These are phyloP conservation scores for Fusarium incarnatum DNA, from an alignment of 2,329 filamentous ascomycete species.

Conservation along the genomic window DNA sequence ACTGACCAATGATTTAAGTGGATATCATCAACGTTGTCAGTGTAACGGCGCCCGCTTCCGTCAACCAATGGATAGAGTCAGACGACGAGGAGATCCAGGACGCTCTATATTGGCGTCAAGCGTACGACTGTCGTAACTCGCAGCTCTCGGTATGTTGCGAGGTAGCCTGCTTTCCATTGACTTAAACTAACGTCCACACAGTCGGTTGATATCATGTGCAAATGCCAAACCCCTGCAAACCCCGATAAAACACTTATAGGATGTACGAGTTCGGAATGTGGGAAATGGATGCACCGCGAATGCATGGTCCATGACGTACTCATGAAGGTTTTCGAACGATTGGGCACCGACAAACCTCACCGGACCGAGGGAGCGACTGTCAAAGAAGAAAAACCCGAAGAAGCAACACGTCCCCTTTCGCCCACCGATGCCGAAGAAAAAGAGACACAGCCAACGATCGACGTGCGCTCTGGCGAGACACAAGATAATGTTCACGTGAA, in stretches of 20 bases:
- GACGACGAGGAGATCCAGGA: slow-evolving; percentile 72
- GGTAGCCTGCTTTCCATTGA: background rate
- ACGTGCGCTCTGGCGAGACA: slow-evolving; percentile 62
- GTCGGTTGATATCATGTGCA: slow-evolving; percentile 68
- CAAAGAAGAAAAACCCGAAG: slow-evolving; percentile 54
- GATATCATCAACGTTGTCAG: slow-evolving; percentile 80
- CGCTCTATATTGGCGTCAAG: slow-evolving; percentile 73
- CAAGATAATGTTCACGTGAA: slow-evolving; percentile 55
- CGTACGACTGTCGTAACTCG: slow-evolving; percentile 66
- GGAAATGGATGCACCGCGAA: slow-evolving; percentile 72
- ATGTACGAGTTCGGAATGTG: slow-evolving; percentile 66
- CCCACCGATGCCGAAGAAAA: slow-evolving; percentile 64
- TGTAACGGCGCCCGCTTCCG: slow-evolving; percentile 70
- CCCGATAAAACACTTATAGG: slow-evolving; percentile 70
- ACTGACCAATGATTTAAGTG: slow-evolving; percentile 58
- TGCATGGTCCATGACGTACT: slow-evolving; percentile 70
- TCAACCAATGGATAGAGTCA: slow-evolving; percentile 76
- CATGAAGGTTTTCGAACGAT: slow-evolving; percentile 60
- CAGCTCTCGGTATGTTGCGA: slow-evolving; percentile 67
- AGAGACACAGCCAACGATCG: slow-evolving; percentile 64
- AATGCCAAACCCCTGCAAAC: slow-evolving; percentile 70
- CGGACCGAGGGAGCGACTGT: slow-evolving; percentile 53
- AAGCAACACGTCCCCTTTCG: slow-evolving; percentile 59
- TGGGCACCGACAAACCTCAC: slow-evolving; percentile 65
- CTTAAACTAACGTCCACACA: slow-evolving; percentile 48